phyloP scores from a whole-genome alignment of 108 stramenopile species.

The Skeletonema potamos region DNA sequence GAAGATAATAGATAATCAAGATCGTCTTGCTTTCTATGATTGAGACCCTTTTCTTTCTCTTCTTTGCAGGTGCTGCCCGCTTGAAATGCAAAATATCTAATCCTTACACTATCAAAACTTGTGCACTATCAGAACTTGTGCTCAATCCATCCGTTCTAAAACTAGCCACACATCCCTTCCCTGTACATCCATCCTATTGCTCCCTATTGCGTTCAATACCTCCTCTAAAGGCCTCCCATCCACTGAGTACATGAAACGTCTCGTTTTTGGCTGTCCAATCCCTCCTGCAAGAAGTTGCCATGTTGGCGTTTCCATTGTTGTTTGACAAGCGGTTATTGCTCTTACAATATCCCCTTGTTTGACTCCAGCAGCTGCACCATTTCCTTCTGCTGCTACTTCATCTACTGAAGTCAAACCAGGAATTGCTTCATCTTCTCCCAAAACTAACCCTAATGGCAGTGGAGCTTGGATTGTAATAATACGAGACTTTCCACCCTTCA shows the following conservation, averaged over 20 bases:
- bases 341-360: slow-evolving; percentile 68
- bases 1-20: background rate
- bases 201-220: slow-evolving; percentile 68
- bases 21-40: background rate
- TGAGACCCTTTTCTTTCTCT: background rate
- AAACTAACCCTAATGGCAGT: slow-evolving; percentile 69
- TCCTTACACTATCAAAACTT: background rate
- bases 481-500: slow-evolving; percentile 46
- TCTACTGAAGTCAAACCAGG: slow-evolving; percentile 58
- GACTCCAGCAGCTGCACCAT: slow-evolving; percentile 59
- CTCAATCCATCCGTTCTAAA: slow-evolving; percentile 52
- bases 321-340: slow-evolving; percentile 71
- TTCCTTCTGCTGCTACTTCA: slow-evolving; percentile 50
- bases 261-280: slow-evolving; percentile 75
- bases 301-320: slow-evolving; percentile 72
- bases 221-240: slow-evolving; percentile 72
- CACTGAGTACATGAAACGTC: slow-evolving; percentile 66
- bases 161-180: slow-evolving; percentile 68
- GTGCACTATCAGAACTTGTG: background rate
- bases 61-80: background rate
- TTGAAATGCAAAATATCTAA: too few relatives aligned
- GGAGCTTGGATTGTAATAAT: slow-evolving; percentile 47
- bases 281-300: slow-evolving; percentile 85
- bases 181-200: slow-evolving; percentile 77
- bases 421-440: slow-evolving; percentile 54